Base-by-base conservation (phyloP, 2,329 filamentous ascomycete species). In the Colletotrichum sp. region DNA sequence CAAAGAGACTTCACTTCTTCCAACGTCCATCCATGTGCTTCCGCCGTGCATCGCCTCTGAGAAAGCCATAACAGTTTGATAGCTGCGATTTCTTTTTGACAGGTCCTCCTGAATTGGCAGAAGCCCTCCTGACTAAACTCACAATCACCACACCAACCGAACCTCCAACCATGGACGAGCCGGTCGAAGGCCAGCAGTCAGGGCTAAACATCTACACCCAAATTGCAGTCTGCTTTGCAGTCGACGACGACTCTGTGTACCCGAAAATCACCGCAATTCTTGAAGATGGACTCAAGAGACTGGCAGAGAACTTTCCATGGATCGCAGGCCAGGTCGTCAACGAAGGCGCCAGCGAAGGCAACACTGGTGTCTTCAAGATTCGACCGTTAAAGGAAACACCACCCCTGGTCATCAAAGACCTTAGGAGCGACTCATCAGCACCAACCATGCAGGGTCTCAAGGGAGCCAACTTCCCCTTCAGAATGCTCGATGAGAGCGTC, bases 151-250 rank as follows among this genome's bases (percentile, higher is more conserved):
- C 22, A 36, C 34, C 13, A 36, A 13, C n/a, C 8, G 16, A 16
- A 3, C 4, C 9, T 2, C 6, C n/a, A 52, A 52, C 13, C n/a
- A 72, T 72, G 70, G 36, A 69, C 49, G 36, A 72, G 16, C 29
- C 55, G 5, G 32, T 89, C 4, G 87, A 89, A 59, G 87, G 87
- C 15, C 85, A 88, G 66, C 82, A 84, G 69, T 83, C 86, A 9
- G 77, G 81, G 8, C 82, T 88, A 39, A 79, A 80, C 13, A 84
- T 89, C 13, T 90, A 89, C 77, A 90, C 88, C 0, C 88, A 87
- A 66, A 81, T 90, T 52, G 84, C 82, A 52, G 80, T 88, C 34
- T 83, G 83, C 73, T 90, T 85, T 78, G 71, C 82, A 0, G 19
- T 86, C 11, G 6, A 78, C 2, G 78, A 81, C 36, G 63, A 71